A percentile compares a stretch with the other conserved stretches of the same genome.
These are phyloP conservation scores for Styphnolobium japonicum DNA, from an alignment of 306 rosid genomes.

Conservation along the genomic window DNA sequence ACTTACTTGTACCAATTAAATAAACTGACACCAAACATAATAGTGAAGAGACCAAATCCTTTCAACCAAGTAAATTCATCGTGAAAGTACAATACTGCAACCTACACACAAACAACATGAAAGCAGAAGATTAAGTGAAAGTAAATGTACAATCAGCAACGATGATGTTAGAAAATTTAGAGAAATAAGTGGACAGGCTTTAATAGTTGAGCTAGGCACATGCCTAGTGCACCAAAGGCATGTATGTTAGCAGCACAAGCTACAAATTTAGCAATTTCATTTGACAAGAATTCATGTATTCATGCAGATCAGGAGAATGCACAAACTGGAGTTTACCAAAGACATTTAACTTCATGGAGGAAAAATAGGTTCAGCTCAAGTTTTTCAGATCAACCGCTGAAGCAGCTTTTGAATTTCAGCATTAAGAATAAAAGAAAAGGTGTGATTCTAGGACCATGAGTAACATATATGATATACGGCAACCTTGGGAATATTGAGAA, in stretches of 20 bases:
- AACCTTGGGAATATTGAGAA: too few species aligned
- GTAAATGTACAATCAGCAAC: not conserved
- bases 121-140: conserved; percentile 24
- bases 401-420: too few species aligned
- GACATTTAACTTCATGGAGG: not conserved
- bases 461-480: not conserved
- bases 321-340: not conserved
- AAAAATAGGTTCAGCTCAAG: not conserved
- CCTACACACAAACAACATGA: conserved; percentile 46
- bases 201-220: not conserved
- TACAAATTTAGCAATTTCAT: not conserved
- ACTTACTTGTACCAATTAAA: conserved; percentile 99
- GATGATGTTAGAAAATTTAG: not conserved
- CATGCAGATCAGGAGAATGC: not conserved
- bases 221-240: not conserved
- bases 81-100: conserved; percentile 90
- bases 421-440: too few species aligned
- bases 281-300: not conserved
- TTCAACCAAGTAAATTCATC: conserved; percentile 86
- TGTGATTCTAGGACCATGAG: not conserved
- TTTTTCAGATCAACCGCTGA: too few species aligned
- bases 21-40: conserved; percentile 87
- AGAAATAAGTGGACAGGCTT: not conserved
- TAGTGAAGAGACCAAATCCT: conserved; percentile 76
- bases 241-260: not conserved